Base-by-base conservation (phyloP, 1,139 yeast species). In the Suhomyces chickasaworum region DNA sequence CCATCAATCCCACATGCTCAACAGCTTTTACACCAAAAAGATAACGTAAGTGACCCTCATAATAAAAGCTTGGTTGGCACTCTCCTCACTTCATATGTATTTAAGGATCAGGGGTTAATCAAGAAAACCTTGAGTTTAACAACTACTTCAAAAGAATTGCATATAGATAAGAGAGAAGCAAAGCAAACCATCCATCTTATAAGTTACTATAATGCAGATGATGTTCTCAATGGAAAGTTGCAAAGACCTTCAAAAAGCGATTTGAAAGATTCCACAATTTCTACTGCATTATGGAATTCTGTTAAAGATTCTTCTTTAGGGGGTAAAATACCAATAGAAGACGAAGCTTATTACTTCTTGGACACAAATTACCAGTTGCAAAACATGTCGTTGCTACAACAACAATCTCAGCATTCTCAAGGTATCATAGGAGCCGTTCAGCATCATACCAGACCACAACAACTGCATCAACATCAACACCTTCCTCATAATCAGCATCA, bases 71-170 rank as follows among this genome's bases (percentile, higher is more conserved):
- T 46, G 12, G 44, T 47, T 17, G 55, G 55, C 4, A 38, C 41
- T 31, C 16, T 82, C 37, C 78, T 78, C 7, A 78, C 81, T 31
- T 76, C 84, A 4, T 83, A 82, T 56, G 84, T 86, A 6, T 84
- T 85, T 59, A 84, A 84, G 59, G 86, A 84, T 46, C 80, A 81
- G 47, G 96, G 96, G 0, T 73, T 90, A 41, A 81, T 89, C 49
- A 90, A 90, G 64, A 89, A 89, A 63, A 88, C 97, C 0, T 73
- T 90, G 53, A 82, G 91, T 4, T 71, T 89, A 15, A 78, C 80
- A 4, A 69, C 75, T 16, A 63, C 58, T 7, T 48, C 63, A 4
- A 65, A 65, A 35, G 82, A 80, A 13, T 59, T 68, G 22, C 66
- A 66, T 41, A 45, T 66, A 20, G 64, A 61, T 8, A 58, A 57